Evolutionary conservation across 139 green algal genomes (phyloP).

Genomic region (Chlorella sp.): DNA sequence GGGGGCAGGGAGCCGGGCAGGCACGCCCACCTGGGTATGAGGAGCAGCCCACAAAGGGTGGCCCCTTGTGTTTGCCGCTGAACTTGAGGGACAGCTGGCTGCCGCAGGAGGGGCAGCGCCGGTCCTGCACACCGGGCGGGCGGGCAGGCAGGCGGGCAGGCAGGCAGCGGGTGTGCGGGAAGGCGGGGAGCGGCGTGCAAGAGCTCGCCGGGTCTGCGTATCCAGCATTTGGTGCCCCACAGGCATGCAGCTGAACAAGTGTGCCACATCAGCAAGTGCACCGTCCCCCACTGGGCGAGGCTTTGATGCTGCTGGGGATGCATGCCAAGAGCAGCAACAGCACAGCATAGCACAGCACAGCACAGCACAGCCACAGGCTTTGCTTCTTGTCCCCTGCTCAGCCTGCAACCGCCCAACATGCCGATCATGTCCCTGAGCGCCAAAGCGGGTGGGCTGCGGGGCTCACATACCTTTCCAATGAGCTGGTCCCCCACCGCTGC

Average conservation of each 20-base stretch:
- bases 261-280: no score
- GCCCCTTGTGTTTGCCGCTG: not conserved
- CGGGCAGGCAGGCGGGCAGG: not conserved
- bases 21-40: conserved; percentile 40
- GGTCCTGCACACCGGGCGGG: not conserved
- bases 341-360: not conserved
- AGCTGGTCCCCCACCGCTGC: conserved; percentile 49
- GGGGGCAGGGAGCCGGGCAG: no score
- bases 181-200: no score
- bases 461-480: conserved; percentile 42
- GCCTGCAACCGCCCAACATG: no score
- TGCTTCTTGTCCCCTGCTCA: no score
- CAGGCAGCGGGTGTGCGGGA: not conserved
- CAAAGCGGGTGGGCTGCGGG: no score
- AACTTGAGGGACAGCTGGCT: conserved; percentile 42
- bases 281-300: not conserved
- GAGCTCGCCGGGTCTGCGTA: no score
- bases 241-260: no score
- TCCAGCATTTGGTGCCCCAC: no score
- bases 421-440: no score
- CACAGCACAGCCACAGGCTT: not conserved
- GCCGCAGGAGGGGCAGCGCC: conserved; percentile 25
- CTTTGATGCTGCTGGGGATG: not conserved
- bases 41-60: conserved; percentile 66
- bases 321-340: no score